A percentile compares a stretch with the other conserved stretches of the same genome.
These are phyloP conservation scores for Amanita rubescens DNA, from an alignment of 768 basidiomycete species.

Conservation along the genomic window DNA sequence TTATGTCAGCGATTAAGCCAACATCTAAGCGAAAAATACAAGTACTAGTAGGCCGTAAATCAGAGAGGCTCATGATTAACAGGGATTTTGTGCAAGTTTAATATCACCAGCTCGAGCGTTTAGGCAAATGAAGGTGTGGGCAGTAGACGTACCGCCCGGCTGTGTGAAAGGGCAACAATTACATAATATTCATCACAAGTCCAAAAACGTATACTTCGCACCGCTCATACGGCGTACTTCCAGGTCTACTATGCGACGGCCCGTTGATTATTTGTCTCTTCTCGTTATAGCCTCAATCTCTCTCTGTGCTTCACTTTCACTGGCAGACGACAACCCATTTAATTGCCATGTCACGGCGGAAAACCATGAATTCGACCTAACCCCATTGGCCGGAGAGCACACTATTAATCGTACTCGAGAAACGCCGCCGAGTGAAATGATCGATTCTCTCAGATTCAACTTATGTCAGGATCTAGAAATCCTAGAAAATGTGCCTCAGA, in stretches of 20 bases:
- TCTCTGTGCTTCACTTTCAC: slow-evolving; percentile 10
- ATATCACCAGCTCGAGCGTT: too few species aligned
- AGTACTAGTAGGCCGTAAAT: too few species aligned
- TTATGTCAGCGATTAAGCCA: slow-evolving; percentile 1
- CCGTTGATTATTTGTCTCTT: neutral
- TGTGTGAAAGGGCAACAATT: neutral
- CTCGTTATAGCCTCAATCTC: slow-evolving; percentile 12
- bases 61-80: too few species aligned
- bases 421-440: slow-evolving; percentile 55
- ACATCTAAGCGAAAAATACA: too few species aligned
- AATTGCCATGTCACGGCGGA: slow-evolving; percentile 44
- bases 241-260: neutral
- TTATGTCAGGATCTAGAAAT: slow-evolving; percentile 53
- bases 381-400: slow-evolving; percentile 43
- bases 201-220: too few species aligned
- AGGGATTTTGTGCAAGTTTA: too few species aligned
- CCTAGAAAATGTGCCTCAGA: slow-evolving; percentile 36
- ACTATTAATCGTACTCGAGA: slow-evolving; percentile 41
- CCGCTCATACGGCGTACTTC: neutral
- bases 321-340: slow-evolving; percentile 38
- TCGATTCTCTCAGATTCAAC: slow-evolving; percentile 58
- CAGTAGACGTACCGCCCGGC: too few species aligned
- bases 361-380: slow-evolving; percentile 53
- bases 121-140: too few species aligned
- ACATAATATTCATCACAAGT: neutral